These are phyloP conservation scores for Malus hybrid DNA, from an alignment of 331 rosid species.

Conservation along the genomic window DNA sequence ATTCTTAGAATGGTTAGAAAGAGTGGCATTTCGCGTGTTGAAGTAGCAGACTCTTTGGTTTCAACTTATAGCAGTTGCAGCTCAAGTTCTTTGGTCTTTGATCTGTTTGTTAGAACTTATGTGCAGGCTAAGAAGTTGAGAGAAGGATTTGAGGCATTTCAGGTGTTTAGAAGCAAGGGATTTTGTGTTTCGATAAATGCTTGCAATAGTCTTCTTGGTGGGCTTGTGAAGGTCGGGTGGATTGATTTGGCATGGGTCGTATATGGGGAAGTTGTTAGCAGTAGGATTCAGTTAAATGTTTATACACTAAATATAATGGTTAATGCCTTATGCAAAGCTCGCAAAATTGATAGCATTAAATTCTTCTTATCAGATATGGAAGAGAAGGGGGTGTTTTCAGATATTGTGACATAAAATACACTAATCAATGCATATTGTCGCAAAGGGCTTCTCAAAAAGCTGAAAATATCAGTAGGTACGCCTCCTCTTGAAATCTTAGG, in stretches of 20 bases:
- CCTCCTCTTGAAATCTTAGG: constrained; percentile 20
- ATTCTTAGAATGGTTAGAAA: constrained; percentile 61
- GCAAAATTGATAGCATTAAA: constrained; percentile 29
- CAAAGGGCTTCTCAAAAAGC: constrained; percentile 49
- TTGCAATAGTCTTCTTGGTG: constrained; percentile 68
- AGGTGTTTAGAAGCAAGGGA: constrained; percentile 36
- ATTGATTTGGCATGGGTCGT: constrained; percentile 68
- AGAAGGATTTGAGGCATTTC: constrained; percentile 69
- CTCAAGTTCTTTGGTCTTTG: constrained; percentile 32
- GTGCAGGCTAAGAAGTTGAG: constrained; percentile 78
- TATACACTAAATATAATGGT: constrained; percentile 82
- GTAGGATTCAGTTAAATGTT: constrained; percentile 46
- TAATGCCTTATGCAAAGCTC: constrained; percentile 75
- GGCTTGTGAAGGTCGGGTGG: constrained; percentile 78
- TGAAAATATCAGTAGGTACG: constrained; percentile 33
- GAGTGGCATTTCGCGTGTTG: constrained; percentile 57
- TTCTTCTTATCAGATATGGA: constrained; percentile 52
- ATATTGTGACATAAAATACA: constrained; percentile 67
- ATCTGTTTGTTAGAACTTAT: constrained; percentile 68
- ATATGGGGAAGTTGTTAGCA: constrained; percentile 39
- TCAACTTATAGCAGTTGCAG: constrained; percentile 13
- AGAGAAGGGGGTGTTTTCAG: constrained; percentile 43
- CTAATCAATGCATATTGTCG: constrained; percentile 59
- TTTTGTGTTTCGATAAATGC: constrained; percentile 51
- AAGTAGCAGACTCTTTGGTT: constrained; percentile 47